Evolutionary conservation across 83 land plant species (phyloP).

Genomic region (Picea engelmannii): DNA sequence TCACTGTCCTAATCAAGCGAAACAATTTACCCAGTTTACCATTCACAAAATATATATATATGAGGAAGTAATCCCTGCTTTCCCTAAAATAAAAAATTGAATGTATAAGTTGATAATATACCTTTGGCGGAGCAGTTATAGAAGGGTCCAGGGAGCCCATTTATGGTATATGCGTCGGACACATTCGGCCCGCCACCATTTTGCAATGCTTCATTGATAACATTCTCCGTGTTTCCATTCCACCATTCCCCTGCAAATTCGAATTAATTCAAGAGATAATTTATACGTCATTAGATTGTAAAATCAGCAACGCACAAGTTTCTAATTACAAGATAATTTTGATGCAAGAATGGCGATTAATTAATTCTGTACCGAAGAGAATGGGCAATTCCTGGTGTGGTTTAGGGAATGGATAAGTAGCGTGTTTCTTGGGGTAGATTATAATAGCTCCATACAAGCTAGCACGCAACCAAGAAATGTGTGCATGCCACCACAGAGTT

Average conservation of each 20-base stretch:
- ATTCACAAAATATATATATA: no score
- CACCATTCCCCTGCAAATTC: background rate
- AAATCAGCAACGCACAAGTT: background rate
- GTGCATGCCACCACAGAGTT: background rate
- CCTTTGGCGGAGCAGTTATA: background rate
- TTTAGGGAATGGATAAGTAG: background rate
- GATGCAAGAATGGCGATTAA: background rate
- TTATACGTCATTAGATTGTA: background rate
- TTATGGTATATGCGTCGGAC: background rate
- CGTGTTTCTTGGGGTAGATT: background rate
- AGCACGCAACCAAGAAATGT: background rate
- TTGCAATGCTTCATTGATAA: background rate
- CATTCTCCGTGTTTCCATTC: background rate
- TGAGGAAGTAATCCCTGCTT: no score
- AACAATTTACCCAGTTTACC: no score
- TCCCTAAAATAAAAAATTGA: no score
- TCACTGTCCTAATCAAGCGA: no score
- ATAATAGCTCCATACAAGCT: slow-evolving; percentile 11
- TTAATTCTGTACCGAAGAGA: background rate
- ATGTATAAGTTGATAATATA: no score
- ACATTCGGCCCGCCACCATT: background rate
- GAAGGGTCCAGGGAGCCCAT: no score
- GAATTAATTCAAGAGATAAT: background rate
- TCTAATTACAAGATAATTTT: background rate
- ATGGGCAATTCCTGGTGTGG: background rate